Evolutionary conservation across 2,329 filamentous ascomycete genomes (phyloP).

Genomic region (Monosporascus ibericus): DNA sequence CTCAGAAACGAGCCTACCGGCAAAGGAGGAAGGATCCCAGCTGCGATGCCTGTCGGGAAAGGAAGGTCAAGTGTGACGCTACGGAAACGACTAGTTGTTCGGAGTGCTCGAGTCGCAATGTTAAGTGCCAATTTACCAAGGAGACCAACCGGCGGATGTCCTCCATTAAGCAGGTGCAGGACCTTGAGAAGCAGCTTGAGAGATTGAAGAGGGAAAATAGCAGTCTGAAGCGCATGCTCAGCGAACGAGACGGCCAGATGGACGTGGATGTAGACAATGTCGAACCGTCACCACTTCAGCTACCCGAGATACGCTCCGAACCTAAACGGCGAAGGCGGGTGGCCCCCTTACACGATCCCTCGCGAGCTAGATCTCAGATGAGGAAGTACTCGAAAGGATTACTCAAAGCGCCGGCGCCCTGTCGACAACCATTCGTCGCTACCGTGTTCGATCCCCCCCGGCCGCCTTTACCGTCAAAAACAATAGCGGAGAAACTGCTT

Average conservation of each 20-base stretch:
- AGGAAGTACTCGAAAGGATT: slow-evolving; percentile 70
- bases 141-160: slow-evolving; percentile 98
- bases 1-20: slow-evolving; percentile 89
- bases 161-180: slow-evolving; percentile 97
- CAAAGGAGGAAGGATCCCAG: slow-evolving; percentile 94
- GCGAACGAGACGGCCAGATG: slow-evolving; percentile 43
- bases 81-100: slow-evolving; percentile 95
- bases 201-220: slow-evolving; percentile 74
- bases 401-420: slow-evolving; percentile 68
- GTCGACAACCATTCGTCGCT: slow-evolving; percentile 47
- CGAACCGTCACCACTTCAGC: slow-evolving; percentile 45
- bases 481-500: slow-evolving; percentile 65
- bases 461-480: slow-evolving; percentile 64
- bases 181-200: slow-evolving; percentile 86
- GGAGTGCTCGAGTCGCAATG: slow-evolving; percentile 92
- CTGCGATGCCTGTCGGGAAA: slow-evolving; percentile 91
- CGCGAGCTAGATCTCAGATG: slow-evolving; percentile 66
- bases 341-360: slow-evolving; percentile 60
- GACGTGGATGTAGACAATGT: slow-evolving; percentile 41
- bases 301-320: slow-evolving; percentile 61
- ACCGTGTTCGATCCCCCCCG: slow-evolving; percentile 44
- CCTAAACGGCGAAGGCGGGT: slow-evolving; percentile 58
- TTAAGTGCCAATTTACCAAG: slow-evolving; percentile 98
- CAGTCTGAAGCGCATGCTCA: slow-evolving; percentile 61
- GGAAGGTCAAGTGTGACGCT: slow-evolving; percentile 85